A percentile compares a stretch with the other conserved stretches of the same genome.
These are phyloP conservation scores for Fusarium graminum DNA, from an alignment of 2,329 filamentous ascomycete genomes.

Conservation along the genomic window DNA sequence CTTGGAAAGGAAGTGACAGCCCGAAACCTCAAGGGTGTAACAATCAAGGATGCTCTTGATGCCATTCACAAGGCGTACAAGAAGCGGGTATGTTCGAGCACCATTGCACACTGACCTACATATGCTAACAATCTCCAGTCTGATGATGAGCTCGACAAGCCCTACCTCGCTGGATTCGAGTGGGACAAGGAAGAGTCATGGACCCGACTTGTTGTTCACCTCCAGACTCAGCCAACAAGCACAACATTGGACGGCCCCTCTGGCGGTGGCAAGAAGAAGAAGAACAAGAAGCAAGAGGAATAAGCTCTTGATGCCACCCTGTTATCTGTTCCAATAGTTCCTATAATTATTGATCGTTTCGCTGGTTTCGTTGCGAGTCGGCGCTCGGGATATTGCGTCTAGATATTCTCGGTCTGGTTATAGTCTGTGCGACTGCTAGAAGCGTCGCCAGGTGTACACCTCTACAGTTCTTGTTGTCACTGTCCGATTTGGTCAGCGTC, in stretches of 20 bases:
- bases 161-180: constrained; percentile 93
- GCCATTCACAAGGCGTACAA: constrained; percentile 97
- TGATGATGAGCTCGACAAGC: constrained; percentile 89
- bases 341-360: constrained; percentile 56
- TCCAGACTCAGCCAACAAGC: constrained; percentile 75
- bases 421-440: constrained; percentile 46
- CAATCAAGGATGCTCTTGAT: constrained; percentile 95
- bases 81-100: constrained; percentile 79
- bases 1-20: constrained; percentile 89
- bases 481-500: constrained; percentile 37
- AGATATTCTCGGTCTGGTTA: constrained; percentile 56
- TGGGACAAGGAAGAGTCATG: constrained; percentile 95
- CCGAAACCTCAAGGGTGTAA: constrained; percentile 93
- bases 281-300: constrained; percentile 72
- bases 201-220: constrained; percentile 88
- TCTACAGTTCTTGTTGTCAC: constrained; percentile 43
- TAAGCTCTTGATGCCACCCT: constrained; percentile 45
- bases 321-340: constrained; percentile 59
- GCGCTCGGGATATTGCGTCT: constrained; percentile 60
- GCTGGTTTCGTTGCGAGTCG: constrained; percentile 57
- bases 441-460: constrained; percentile 50
- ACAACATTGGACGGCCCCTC: constrained; percentile 57
- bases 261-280: constrained; percentile 76
- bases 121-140: constrained; percentile 64
- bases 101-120: not conserved